Evolutionary conservation across 331 rosid genomes (phyloP).

Genomic region (Ulmus americana): DNA sequence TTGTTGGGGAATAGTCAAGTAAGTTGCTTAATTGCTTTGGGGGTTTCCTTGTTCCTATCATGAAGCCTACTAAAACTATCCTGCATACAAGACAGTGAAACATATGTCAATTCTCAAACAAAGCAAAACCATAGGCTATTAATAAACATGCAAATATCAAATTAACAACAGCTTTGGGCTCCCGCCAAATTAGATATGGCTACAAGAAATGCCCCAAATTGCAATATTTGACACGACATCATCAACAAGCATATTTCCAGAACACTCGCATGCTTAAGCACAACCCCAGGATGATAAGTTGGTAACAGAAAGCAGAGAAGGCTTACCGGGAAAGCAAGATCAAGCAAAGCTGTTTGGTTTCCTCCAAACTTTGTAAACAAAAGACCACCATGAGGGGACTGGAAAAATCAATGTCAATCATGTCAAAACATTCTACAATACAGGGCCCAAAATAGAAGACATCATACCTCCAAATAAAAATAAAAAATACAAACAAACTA

Average conservation of each 20-base stretch:
- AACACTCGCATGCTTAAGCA: background rate
- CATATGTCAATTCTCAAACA: conserved; percentile 8
- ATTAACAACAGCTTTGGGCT: no score
- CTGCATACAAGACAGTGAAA: conserved; percentile 34
- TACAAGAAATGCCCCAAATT: no score
- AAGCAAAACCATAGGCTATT: conserved; percentile 4
- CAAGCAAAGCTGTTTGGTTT: conserved; percentile 84
- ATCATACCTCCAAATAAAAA: background rate
- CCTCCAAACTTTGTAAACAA: conserved; percentile 85
- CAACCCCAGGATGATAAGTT: background rate
- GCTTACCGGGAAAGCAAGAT: conserved; percentile 92
- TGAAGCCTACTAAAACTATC: conserved; percentile 76
- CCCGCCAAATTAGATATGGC: no score
- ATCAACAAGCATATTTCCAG: background rate
- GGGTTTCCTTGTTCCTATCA: conserved; percentile 83
- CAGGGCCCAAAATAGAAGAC: background rate
- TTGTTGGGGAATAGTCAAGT: conserved; percentile 80
- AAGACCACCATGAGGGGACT: conserved; percentile 83
- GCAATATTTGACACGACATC: no score
- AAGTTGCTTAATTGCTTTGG: conserved; percentile 82
- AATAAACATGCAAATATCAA: no score
- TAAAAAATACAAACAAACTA: conserved; percentile 10
- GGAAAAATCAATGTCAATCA: conserved; percentile 22
- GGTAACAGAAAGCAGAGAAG: background rate
- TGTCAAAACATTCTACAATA: background rate